Base-by-base conservation (phyloP, 495 filamentous ascomycete genomes). In the Tirmania nivea region DNA sequence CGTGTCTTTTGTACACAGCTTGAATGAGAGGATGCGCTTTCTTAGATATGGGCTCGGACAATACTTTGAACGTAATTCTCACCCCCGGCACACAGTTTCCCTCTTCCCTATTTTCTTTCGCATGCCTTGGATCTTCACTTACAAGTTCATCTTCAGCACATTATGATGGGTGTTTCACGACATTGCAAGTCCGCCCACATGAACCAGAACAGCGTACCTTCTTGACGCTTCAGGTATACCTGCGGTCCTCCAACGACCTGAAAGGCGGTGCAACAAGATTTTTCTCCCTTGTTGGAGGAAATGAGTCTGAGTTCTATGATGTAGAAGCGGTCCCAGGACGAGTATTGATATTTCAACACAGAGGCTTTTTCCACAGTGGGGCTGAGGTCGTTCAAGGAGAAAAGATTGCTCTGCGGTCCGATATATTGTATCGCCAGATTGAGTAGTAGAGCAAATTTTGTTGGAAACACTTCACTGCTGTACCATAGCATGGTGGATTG, bases 151-250 rank as follows among this genome's bases (percentile, higher is more conserved):
- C 39, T 19, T 6, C 17, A 45, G 39, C 14, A 14, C 39, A 45
- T 45, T 4, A 4, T 45, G 39, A 45, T 19, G 39, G 39, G 14
- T 45, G 39, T 19, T 73, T 71, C 55, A 80, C 83, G 60, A 77
- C 69, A 16, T 57, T 52, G 12, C 81, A 80, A 57, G 65, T 66
- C 35, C 77, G 73, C 2, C 70, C 76, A 2, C 71, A 76, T 59
- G 57, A 68, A 25, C 60, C 59, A 52, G 75, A 79, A 8, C 45
- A 55, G 62, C 64, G 56, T 19, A 78, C 77, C 8, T 73, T 72
- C 53, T 74, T 72, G 54, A 83, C 80, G 0, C 68, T 84, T 25
- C 82, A 86, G 54, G 65, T 86, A 12, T 86, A 86, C 60, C 69
- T 86, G 51, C 61, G 56, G 36, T 80, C 78, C 58, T 72, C 70